A percentile compares a stretch with the other conserved stretches of the same genome.
phyloP scores from a whole-genome alignment of 352 stramenopile genomes.

The Vaucheria bursata region DNA sequence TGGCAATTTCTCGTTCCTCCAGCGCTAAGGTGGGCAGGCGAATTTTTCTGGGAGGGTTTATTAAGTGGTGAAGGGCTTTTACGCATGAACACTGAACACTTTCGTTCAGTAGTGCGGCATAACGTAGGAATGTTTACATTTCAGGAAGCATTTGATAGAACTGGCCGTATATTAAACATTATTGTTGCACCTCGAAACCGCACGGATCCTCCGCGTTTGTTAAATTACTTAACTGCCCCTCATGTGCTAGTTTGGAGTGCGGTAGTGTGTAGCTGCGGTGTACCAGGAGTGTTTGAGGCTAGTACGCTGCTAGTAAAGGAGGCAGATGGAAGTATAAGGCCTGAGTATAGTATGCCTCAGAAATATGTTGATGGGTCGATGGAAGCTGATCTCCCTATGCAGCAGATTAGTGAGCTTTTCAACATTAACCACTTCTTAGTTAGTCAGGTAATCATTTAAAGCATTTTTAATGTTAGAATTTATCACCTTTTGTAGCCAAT shows the following conservation, averaged over 20 bases:
- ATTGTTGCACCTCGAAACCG: slow-evolving; percentile 81
- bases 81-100: slow-evolving; percentile 51
- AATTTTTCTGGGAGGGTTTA: slow-evolving; percentile 29
- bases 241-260: slow-evolving; percentile 97
- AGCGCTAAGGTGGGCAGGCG: slow-evolving; percentile 33
- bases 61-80: slow-evolving; percentile 32
- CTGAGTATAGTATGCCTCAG: slow-evolving; percentile 51
- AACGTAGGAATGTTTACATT: slow-evolving; percentile 96
- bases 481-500: not conserved
- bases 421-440: slow-evolving; percentile 99
- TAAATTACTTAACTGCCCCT: slow-evolving; percentile 96
- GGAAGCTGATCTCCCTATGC: slow-evolving; percentile 87
- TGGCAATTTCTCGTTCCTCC: slow-evolving; percentile 44
- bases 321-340: slow-evolving; percentile 55
- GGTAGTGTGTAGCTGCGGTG: slow-evolving; percentile 81
- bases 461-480: too few relatives aligned
- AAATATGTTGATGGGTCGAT: slow-evolving; percentile 90
- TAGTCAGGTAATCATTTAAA: slow-evolving; percentile 82
- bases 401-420: slow-evolving; percentile 87
- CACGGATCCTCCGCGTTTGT: slow-evolving; percentile 83
- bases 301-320: slow-evolving; percentile 90
- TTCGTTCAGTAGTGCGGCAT: slow-evolving; percentile 56
- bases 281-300: slow-evolving; percentile 86
- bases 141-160: slow-evolving; percentile 92
- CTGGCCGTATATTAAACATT: slow-evolving; percentile 96